Base-by-base conservation (phyloP, 371 early-diverging fungal genomes). In the Cladochytrium tenue region DNA sequence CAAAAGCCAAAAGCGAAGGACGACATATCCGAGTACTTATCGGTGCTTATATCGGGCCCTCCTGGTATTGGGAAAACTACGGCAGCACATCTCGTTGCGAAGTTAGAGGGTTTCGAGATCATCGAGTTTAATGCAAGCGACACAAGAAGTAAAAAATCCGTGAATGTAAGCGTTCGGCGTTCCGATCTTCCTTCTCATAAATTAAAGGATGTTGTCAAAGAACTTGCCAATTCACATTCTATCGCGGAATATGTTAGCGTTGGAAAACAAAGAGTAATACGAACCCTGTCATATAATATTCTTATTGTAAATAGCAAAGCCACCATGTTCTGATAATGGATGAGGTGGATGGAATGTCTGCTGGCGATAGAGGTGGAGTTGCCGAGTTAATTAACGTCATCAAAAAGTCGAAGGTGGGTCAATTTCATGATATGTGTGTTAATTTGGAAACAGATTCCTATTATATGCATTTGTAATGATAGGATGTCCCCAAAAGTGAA, bases 21-120 rank as follows among this genome's bases (percentile, higher is more conserved):
- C 52, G 76, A 75, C 20, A 51, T 59, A 0, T 57, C 76, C 1
- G 33, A 61, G 23, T 80, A 69, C 58, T 84, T 90, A 20, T 95
- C 99, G 0, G 84, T 92, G 2, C 73, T 99, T 5, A 78, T 99
- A 0, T 94, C 95, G 51, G 99, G 99, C 0, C 91, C 96, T 13
- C 99, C 99, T 7, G 99, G 99, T 1, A 91, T 99, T 32, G 99
- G 99, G 35, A 99, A 99, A 78, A 99, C 99, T 2, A 96, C 99
- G 0, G 82, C 96, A 0, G 99, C 97, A 1, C 93, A 94, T 73
- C 75, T 99, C 23, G 91, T 93, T 3, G 93, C 95, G 17, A 77
- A 87, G 28, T 72, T 83, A 13, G 85, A 90, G 32, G 96, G 95
- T 0, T 93, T 89, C 61, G 89, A 92, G n/a, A 77, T 91, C 4